Percentiles rank a stretch among this genome's conserved stretches.
phyloP scores from a whole-genome alignment of 75 land plant species.

The Larix kaempferi region DNA sequence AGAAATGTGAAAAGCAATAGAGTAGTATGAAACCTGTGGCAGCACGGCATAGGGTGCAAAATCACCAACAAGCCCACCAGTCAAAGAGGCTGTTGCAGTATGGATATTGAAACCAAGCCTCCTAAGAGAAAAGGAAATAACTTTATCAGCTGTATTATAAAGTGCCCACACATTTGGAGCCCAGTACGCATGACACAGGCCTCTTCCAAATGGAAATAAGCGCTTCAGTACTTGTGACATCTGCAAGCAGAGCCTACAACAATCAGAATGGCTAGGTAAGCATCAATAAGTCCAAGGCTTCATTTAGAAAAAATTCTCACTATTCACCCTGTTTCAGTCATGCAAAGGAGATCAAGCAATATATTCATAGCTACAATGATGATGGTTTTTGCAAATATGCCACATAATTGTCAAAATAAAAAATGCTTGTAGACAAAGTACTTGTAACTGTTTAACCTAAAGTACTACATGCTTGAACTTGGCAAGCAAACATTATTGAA shows the following conservation, averaged over 20 bases:
- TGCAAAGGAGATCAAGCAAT: neutral
- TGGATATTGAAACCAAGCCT: slow-evolving; percentile 52
- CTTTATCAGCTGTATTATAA: slow-evolving; percentile 77
- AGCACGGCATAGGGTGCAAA: slow-evolving; percentile 66
- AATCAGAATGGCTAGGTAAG: slow-evolving; percentile 8
- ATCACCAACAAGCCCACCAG: slow-evolving; percentile 94
- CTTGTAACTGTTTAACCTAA: neutral
- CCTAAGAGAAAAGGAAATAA: slow-evolving; percentile 37
- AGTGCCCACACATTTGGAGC: slow-evolving; percentile 98
- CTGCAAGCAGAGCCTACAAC: slow-evolving; percentile 40
- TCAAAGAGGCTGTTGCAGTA: slow-evolving; percentile 64
- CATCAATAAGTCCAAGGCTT: neutral
- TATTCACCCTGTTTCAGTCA: neutral
- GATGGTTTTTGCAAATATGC: neutral
- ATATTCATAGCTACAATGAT: neutral
- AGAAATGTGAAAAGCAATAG: slow-evolving; percentile 6
- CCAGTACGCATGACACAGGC: slow-evolving; percentile 99
- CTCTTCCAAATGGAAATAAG: slow-evolving; percentile 96
- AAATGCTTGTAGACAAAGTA: neutral
- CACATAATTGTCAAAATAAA: neutral
- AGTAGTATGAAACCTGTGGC: slow-evolving; percentile 53
- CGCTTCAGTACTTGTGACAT: slow-evolving; percentile 69
- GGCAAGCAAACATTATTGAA: neutral
- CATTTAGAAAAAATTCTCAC: neutral
- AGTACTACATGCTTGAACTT: neutral